Evolutionary conservation across 257 asterid genomes (phyloP).

Genomic region (Scutellaria galericulata): DNA sequence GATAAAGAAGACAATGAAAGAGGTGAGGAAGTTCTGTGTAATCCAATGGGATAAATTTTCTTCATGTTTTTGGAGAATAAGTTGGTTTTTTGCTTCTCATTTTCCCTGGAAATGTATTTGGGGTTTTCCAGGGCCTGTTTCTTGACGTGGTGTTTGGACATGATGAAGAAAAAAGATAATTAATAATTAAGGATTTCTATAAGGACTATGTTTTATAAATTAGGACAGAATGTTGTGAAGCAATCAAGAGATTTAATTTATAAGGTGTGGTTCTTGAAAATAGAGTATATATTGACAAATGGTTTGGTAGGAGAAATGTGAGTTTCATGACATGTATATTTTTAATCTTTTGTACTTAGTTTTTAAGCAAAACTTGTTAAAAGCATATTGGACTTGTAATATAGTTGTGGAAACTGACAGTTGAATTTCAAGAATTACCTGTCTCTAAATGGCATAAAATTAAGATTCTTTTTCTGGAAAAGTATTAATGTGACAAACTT

Average conservation of each 20-base stretch:
- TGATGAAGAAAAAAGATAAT: slow-evolving; percentile 33
- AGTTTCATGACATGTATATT: slow-evolving; percentile 41
- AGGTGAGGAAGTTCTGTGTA: slow-evolving; percentile 62
- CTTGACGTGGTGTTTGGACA: slow-evolving; percentile 55
- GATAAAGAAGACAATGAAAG: slow-evolving; percentile 78
- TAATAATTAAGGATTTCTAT: neutral
- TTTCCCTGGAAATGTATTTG: slow-evolving; percentile 46
- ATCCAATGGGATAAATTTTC: slow-evolving; percentile 75
- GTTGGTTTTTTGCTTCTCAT: slow-evolving; percentile 53
- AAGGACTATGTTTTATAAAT: neutral
- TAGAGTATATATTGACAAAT: slow-evolving; percentile 18
- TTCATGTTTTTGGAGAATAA: slow-evolving; percentile 59
- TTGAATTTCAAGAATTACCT: slow-evolving; percentile 37
- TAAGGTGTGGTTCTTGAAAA: slow-evolving; percentile 31
- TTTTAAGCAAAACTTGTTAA: slow-evolving; percentile 53
- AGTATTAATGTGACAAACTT: slow-evolving; percentile 3
- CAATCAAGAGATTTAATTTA: slow-evolving; percentile 25
- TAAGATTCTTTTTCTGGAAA: slow-evolving; percentile 34
- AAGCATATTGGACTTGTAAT: slow-evolving; percentile 61
- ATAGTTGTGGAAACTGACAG: slow-evolving; percentile 49
- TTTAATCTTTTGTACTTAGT: slow-evolving; percentile 43
- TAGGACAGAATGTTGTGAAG: slow-evolving; percentile 33
- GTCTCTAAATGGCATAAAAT: neutral
- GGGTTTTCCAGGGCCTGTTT: slow-evolving; percentile 31
- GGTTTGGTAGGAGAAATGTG: slow-evolving; percentile 64